Evolutionary conservation across 345 rosid genomes (phyloP).

Genomic region (Eucalyptus sp.): DNA sequence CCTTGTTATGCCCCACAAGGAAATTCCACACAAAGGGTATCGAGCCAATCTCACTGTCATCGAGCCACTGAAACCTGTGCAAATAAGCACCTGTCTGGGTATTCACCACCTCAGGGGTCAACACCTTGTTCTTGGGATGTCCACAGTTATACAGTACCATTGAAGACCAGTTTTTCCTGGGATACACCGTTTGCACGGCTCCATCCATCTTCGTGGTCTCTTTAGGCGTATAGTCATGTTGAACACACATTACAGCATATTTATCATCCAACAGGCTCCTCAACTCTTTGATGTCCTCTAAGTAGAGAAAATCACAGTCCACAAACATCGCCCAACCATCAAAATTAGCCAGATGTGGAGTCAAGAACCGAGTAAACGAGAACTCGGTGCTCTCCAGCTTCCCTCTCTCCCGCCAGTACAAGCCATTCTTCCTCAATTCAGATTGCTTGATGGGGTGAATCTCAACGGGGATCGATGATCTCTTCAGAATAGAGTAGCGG

Average conservation of each 20-base stretch:
- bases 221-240: conserved; percentile 85
- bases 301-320: conserved; percentile 90
- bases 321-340: conserved; percentile 99
- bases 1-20: conserved; percentile 89
- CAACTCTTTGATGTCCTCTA: conserved; percentile 71
- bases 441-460: conserved; percentile 74
- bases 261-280: conserved; percentile 73
- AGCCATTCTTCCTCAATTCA: conserved; percentile 54
- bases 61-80: conserved; percentile 97
- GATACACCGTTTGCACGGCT: conserved; percentile 86
- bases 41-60: conserved; percentile 79
- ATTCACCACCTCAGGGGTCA: conserved; percentile 68
- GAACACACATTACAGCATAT: conserved; percentile 90
- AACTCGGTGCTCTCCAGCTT: conserved; percentile 95
- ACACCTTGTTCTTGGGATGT: conserved; percentile 72
- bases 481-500: conserved; percentile 51
- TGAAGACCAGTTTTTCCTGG: conserved; percentile 98
- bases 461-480: conserved; percentile 80
- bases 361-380: conserved; percentile 83
- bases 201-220: conserved; percentile 98
- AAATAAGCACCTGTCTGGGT: conserved; percentile 74
- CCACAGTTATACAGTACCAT: conserved; percentile 96
- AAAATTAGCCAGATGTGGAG: conserved; percentile 64
- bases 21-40: conserved; percentile 88
- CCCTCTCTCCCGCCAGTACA: conserved; percentile 80